phyloP scores from a whole-genome alignment of 352 stramenopile genomes.

The Aphanomyces invadans region DNA sequence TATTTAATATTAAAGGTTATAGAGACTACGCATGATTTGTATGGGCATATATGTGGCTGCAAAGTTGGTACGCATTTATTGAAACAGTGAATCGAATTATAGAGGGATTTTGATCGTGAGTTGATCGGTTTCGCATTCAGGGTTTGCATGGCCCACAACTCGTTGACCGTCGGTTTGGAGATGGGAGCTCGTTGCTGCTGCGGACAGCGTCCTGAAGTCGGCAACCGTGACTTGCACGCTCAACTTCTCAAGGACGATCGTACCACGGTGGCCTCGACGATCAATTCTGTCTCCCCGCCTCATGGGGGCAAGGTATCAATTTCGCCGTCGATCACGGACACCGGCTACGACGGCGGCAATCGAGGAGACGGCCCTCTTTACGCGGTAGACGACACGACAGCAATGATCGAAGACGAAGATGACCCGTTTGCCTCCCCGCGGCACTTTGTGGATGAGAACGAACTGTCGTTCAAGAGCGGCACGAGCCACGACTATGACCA shows the following conservation, averaged over 20 bases:
- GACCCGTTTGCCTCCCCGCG: conserved; percentile 20
- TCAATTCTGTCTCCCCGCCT: neutral
- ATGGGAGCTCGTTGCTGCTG: neutral
- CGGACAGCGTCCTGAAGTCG: neutral
- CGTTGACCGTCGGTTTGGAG: neutral
- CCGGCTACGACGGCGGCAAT: neutral
- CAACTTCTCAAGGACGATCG: neutral
- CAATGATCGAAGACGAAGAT: conserved; percentile 18
- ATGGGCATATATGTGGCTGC: no score
- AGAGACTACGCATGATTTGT: no score
- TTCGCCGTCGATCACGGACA: conserved; percentile 1
- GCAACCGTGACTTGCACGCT: neutral
- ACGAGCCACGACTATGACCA: conserved; percentile 20
- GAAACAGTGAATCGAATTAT: no score
- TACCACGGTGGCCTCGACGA: neutral
- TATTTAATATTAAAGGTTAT: no score
- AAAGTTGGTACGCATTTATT: no score
- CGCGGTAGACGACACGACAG: neutral
- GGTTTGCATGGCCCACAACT: neutral
- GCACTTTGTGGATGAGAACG: conserved; percentile 30
- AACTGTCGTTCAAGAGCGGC: conserved; percentile 18
- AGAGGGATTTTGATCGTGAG: no score
- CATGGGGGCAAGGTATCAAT: neutral
- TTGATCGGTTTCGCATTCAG: neutral
- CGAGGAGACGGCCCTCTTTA: neutral